Conservation (phyloP, 139 green algal species). For the Chlamydomonas sp. region DNA sequence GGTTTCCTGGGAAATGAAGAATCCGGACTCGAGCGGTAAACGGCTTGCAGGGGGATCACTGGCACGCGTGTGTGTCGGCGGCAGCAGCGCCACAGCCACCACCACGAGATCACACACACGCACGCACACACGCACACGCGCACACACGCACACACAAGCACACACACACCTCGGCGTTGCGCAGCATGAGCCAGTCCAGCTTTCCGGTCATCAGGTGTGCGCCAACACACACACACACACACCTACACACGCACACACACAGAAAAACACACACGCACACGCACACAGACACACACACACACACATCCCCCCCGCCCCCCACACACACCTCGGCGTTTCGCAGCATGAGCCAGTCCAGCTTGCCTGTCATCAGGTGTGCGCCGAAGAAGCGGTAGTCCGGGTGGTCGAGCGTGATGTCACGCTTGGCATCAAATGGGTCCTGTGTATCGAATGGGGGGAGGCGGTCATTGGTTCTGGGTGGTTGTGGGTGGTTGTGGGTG, state of each 20-base stretch:
- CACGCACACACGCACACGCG: not conserved
- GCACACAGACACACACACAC: too few species aligned
- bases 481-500: too few species aligned
- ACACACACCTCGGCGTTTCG: constrained; percentile 22
- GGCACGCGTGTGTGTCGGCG: too few species aligned
- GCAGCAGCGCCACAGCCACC: not conserved
- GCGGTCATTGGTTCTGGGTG: too few species aligned
- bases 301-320: too few species aligned
- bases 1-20: too few species aligned
- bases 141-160: not conserved
- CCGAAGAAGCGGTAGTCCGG: constrained; percentile 48
- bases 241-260: too few species aligned
- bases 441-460: too few species aligned
- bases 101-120: not conserved
- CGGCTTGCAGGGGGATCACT: too few species aligned
- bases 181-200: constrained; percentile 26
- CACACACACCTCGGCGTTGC: not conserved
- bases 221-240: constrained; percentile 9
- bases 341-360: constrained; percentile 77
- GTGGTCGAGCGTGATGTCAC: constrained; percentile 69
- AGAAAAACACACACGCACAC: too few species aligned
- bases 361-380: constrained; percentile 45
- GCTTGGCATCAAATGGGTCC: too few species aligned
- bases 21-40: too few species aligned
- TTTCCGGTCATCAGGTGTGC: constrained; percentile 24